Conservation (phyloP, 78 protist species). For the Chrysochromulina tobinii region DNA sequence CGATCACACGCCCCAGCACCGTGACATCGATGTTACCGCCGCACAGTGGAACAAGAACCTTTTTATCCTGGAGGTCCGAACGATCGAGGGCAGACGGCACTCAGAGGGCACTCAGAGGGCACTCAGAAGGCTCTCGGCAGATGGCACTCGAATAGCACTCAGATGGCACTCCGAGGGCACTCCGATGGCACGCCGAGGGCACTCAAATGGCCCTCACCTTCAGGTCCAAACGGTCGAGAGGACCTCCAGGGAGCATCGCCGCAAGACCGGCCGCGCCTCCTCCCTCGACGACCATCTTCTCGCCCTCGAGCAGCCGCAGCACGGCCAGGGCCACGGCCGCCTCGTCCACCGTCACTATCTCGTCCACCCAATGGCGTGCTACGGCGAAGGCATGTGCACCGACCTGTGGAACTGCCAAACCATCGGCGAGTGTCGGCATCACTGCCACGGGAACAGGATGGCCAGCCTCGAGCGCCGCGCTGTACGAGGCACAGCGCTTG, state of each 20-base stretch:
- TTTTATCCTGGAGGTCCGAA: slow-evolving; percentile 33
- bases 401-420: slow-evolving; percentile 68
- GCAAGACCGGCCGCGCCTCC: slow-evolving; percentile 67
- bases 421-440: slow-evolving; percentile 75
- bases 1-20: slow-evolving; percentile 68
- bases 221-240: background rate
- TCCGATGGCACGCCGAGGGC: too few relatives aligned
- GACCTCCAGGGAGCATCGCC: slow-evolving; percentile 49
- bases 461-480: slow-evolving; percentile 58
- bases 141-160: too few relatives aligned
- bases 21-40: slow-evolving; percentile 77
- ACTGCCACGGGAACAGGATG: slow-evolving; percentile 27
- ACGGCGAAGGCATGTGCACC: slow-evolving; percentile 54
- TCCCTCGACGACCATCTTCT: slow-evolving; percentile 62
- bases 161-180: too few relatives aligned
- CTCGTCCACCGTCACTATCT: slow-evolving; percentile 49
- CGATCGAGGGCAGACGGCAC: too few relatives aligned
- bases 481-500: slow-evolving; percentile 39
- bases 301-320: slow-evolving; percentile 62
- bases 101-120: too few relatives aligned
- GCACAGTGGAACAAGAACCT: slow-evolving; percentile 60
- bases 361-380: slow-evolving; percentile 39
- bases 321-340: slow-evolving; percentile 61
- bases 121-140: too few relatives aligned
- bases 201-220: too few relatives aligned